Evolutionary conservation across 345 rosid genomes (phyloP).

Genomic region (Acer negundo): DNA sequence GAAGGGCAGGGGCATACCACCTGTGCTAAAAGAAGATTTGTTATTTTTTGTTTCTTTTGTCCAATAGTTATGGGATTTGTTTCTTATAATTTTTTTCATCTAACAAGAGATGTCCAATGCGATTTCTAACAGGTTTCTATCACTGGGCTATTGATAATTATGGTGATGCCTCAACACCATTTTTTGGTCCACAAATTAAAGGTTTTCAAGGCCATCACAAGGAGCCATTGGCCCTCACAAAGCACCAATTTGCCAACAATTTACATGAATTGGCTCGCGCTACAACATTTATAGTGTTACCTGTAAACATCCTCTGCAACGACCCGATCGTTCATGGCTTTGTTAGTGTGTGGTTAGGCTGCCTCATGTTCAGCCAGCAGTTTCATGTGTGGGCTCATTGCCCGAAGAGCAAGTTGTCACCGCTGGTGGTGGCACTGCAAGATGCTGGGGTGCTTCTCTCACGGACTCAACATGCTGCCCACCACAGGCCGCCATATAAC

Average conservation of each 20-base stretch:
- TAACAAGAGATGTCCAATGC: too few relatives aligned
- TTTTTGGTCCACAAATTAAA: slow-evolving; percentile 77
- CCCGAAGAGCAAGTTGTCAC: slow-evolving; percentile 83
- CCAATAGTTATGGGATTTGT: too few relatives aligned
- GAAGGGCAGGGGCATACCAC: too few relatives aligned
- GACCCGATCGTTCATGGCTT: slow-evolving; percentile 59
- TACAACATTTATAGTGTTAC: slow-evolving; percentile 58
- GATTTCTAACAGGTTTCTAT: slow-evolving; percentile 43
- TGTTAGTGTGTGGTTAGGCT: slow-evolving; percentile 52
- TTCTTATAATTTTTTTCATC: too few relatives aligned
- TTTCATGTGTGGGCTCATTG: slow-evolving; percentile 94
- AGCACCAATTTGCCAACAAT: slow-evolving; percentile 80
- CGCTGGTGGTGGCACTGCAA: slow-evolving; percentile 62
- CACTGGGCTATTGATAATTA: slow-evolving; percentile 95
- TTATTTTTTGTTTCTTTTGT: too few relatives aligned
- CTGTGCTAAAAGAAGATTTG: too few relatives aligned
- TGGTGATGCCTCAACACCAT: slow-evolving; percentile 68
- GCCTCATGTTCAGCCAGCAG: slow-evolving; percentile 90
- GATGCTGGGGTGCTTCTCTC: slow-evolving; percentile 76
- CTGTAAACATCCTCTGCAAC: slow-evolving; percentile 48
- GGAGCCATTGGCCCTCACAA: slow-evolving; percentile 87
- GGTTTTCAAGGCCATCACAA: slow-evolving; percentile 91
- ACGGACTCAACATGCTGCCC: too few relatives aligned
- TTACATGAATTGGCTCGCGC: slow-evolving; percentile 58
- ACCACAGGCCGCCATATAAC: too few relatives aligned